phyloP scores from a whole-genome alignment of 1,284 basidiomycete genomes.

The Fomitopsis schrenkii region DNA sequence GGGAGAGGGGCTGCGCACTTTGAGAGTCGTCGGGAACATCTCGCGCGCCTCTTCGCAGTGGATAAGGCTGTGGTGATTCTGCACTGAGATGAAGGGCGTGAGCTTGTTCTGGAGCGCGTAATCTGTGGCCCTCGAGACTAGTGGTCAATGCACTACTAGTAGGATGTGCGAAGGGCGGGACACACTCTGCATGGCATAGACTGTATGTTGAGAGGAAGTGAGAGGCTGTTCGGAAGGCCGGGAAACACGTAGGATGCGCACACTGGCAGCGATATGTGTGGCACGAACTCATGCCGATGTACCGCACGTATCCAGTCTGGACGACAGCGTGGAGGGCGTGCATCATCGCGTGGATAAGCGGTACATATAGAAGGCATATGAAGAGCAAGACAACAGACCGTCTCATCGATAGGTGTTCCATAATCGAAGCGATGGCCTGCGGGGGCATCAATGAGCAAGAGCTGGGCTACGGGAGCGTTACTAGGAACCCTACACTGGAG shows the following conservation, averaged over 20 bases:
- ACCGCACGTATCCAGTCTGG: conserved; percentile 59
- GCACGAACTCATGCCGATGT: conserved; percentile 59
- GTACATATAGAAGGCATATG: too few relatives aligned
- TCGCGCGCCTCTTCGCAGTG: conserved; percentile 52
- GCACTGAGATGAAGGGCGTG: conserved; percentile 53
- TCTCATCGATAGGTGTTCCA: conserved; percentile 27
- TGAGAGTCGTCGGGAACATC: conserved; percentile 39
- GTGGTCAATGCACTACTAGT: background rate
- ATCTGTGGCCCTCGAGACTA: too few relatives aligned
- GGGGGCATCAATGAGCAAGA: too few relatives aligned
- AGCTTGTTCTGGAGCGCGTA: conserved; percentile 35
- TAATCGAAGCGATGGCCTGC: conserved; percentile 26
- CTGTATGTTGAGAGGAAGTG: conserved; percentile 17
- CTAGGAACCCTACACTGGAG: conserved; percentile 25
- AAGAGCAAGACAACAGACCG: conserved; percentile 6
- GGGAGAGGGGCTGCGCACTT: conserved; percentile 11
- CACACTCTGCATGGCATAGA: conserved; percentile 45
- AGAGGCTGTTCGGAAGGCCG: background rate
- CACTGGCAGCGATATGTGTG: conserved; percentile 26
- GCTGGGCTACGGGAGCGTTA: background rate
- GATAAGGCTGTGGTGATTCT: conserved; percentile 40
- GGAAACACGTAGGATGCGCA: too few relatives aligned
- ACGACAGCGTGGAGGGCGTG: conserved; percentile 69
- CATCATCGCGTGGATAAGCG: background rate
- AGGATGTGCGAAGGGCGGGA: background rate